Evolutionary conservation across 345 rosid genomes (phyloP), one percentile per base, ranked within the genome.

Genomic region (Cardamine occulta): DNA sequence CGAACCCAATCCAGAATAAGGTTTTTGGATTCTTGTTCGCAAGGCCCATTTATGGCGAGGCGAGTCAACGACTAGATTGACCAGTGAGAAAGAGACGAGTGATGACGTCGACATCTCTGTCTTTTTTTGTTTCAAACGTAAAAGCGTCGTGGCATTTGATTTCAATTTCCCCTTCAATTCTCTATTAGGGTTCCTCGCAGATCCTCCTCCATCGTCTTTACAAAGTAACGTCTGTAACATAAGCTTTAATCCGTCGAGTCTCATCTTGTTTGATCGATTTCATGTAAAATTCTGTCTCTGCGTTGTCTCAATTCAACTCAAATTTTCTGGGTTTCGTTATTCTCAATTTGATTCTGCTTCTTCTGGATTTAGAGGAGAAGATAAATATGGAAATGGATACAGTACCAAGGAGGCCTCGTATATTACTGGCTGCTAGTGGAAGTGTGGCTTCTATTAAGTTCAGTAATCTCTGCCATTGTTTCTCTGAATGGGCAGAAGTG

Each of bases 381-480:
- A 72, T 58, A 7, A 18, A 28, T 3, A 59, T 55, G 44, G 79
- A 70, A 53, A 73, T 71, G 29, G 72, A 76, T 39, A 55, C 45
- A 19, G 49, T 52, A 65, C 61, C 74, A 1, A 84, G 86, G 77
- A 89, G 75, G 69, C 88, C 88, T 0, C 85, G 87, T 58, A 74
- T 91, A 17, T 80, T 89, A 63, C 82, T 91, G 3, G 97, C 91
- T 44, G 97, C 97, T 24, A 86, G 88, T 80, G 96, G 96, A 68
- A 86, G 97, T 69, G 97, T 89, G 23, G 96, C 97, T 52, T 88
- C 96, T 24, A 83, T 91, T 8, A 87, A 89, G 68, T 88, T 91
- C 66, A 86, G 82, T 4, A 88, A 87, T 75, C 91, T 89, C 32
- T 88, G 96, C 73, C 87, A 80, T 28, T 83, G 88, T 80, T 92